phyloP scores from a whole-genome alignment of 371 early-diverging fungal species.

The Lichtheimia ramosa region DNA sequence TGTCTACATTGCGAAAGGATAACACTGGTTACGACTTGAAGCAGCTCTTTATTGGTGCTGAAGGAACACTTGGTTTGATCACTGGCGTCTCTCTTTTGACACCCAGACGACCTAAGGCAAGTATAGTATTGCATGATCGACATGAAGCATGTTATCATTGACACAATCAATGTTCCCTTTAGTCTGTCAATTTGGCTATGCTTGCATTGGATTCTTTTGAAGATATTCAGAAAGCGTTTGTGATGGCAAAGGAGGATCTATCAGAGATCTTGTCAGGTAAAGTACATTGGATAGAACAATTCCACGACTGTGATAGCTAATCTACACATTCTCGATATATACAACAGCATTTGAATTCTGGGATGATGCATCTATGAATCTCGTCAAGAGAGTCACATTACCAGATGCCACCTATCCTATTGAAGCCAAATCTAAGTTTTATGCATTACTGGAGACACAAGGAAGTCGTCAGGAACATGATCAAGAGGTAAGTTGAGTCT shows the following conservation, averaged over 20 bases:
- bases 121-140: background rate
- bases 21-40: slow-evolving; percentile 87
- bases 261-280: slow-evolving; percentile 53
- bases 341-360: slow-evolving; percentile 80
- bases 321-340: background rate
- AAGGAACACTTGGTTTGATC: slow-evolving; percentile 85
- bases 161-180: background rate
- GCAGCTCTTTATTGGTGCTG: slow-evolving; percentile 88
- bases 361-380: slow-evolving; percentile 58
- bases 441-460: slow-evolving; percentile 77
- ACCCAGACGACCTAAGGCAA: slow-evolving; percentile 38
- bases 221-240: slow-evolving; percentile 39
- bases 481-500: slow-evolving; percentile 39
- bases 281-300: background rate
- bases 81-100: slow-evolving; percentile 76
- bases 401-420: slow-evolving; percentile 18
- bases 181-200: slow-evolving; percentile 46
- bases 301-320: background rate
- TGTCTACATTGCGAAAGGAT: slow-evolving; percentile 82
- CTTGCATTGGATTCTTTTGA: slow-evolving; percentile 44
- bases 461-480: slow-evolving; percentile 83
- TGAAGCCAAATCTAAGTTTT: slow-evolving; percentile 50
- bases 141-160: too few species aligned
- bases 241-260: slow-evolving; percentile 44
- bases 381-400: slow-evolving; percentile 56